Percentiles rank a stretch among this genome's conserved stretches.
Conservation (phyloP, 306 rosid species). For the Echinosophora koreensis region DNA sequence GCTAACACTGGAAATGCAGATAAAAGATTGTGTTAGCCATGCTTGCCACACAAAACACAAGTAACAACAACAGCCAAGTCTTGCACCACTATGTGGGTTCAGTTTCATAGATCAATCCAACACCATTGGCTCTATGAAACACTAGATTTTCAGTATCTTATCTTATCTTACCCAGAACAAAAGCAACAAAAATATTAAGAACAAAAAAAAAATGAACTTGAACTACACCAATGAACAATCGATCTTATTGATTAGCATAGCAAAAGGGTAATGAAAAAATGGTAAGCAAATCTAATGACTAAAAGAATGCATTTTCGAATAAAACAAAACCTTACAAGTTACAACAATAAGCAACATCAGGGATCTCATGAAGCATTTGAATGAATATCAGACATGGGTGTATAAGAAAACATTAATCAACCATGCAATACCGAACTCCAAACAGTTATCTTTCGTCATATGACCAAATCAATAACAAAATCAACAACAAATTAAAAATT, state of each 20-base stretch:
- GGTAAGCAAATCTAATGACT: too few species aligned
- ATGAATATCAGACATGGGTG: slow-evolving; percentile 8
- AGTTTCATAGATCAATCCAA: slow-evolving; percentile 12
- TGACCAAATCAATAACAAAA: too few species aligned
- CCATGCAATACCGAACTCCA: too few species aligned
- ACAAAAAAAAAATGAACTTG: slow-evolving; percentile 1
- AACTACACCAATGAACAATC: slow-evolving; percentile 25
- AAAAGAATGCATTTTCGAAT: not conserved
- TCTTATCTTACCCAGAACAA: not conserved
- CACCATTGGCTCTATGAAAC: slow-evolving; percentile 13
- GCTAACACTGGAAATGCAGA: slow-evolving; percentile 47
- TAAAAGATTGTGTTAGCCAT: slow-evolving; percentile 22
- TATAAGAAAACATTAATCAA: not conserved
- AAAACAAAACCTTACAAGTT: not conserved
- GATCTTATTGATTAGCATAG: not conserved
- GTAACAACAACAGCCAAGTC: slow-evolving; percentile 7
- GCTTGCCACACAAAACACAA: slow-evolving; percentile 23
- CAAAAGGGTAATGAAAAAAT: not conserved
- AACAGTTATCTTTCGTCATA: too few species aligned
- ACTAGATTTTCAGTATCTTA: not conserved
- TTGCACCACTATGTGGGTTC: not conserved
- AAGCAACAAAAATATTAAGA: not conserved
- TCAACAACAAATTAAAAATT: too few species aligned
- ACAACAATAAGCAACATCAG: not conserved
- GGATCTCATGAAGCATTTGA: slow-evolving; percentile 11